Percentiles rank a stretch among this genome's conserved stretches.
phyloP scores from a whole-genome alignment of 1,284 basidiomycete species.

The Papiliotrema fonsecae region DNA sequence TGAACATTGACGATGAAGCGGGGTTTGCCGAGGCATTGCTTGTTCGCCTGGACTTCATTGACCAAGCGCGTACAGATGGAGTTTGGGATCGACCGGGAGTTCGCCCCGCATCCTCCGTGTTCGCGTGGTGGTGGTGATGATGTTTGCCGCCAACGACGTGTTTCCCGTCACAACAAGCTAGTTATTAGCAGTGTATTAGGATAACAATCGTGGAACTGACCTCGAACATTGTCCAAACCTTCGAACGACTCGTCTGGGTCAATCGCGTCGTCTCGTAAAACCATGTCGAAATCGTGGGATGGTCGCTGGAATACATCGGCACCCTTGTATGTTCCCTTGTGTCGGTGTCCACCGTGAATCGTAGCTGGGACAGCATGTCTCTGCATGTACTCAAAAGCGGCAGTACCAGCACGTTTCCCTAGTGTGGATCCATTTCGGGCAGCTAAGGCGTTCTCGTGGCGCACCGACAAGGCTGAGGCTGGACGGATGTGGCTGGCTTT shows the following conservation, averaged over 20 bases:
- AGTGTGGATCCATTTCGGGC: constrained; percentile 42
- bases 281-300: constrained; percentile 58
- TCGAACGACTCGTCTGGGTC: constrained; percentile 80
- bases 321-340: constrained; percentile 41
- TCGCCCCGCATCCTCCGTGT: constrained; percentile 27
- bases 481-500: constrained; percentile 51
- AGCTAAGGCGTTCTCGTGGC: not conserved
- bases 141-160: constrained; percentile 62
- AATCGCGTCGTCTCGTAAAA: constrained; percentile 56
- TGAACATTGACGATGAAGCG: not conserved
- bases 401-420: constrained; percentile 78
- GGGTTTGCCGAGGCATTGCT: constrained; percentile 8
- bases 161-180: constrained; percentile 84
- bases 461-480: constrained; percentile 46
- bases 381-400: constrained; percentile 79
- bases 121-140: constrained; percentile 56
- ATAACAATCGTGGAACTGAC: constrained; percentile 18
- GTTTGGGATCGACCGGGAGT: constrained; percentile 28
- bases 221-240: constrained; percentile 84
- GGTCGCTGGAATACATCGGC: no score
- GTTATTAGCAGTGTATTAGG: constrained; percentile 4
- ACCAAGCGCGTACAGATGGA: constrained; percentile 32
- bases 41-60: constrained; percentile 19
- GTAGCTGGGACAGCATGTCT: constrained; percentile 52
- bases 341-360: constrained; percentile 39